phyloP scores from a whole-genome alignment of 2,329 filamentous ascomycete species.

The Cladophialophora immunda region DNA sequence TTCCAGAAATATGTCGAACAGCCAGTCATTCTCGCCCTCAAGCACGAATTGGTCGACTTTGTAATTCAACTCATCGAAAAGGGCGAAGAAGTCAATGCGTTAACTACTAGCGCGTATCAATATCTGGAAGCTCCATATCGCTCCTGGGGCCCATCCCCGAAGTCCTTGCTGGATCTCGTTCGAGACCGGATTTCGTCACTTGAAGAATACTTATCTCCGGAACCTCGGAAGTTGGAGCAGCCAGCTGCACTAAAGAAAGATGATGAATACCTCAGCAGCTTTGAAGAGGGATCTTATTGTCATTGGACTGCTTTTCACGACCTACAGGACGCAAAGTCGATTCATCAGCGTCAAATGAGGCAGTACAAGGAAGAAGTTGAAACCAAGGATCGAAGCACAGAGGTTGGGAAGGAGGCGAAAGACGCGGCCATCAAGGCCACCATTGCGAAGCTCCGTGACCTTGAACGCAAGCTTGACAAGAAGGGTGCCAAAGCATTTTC shows the following conservation, averaged over 20 bases:
- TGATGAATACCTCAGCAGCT: conserved; percentile 57
- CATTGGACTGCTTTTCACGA: conserved; percentile 60
- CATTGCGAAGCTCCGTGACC: conserved; percentile 61
- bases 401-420: conserved; percentile 60
- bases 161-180: conserved; percentile 69
- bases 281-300: conserved; percentile 67
- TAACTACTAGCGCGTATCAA: conserved; percentile 55
- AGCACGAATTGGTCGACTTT: conserved; percentile 58
- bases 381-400: conserved; percentile 34
- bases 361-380: conserved; percentile 50
- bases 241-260: conserved; percentile 50
- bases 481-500: conserved; percentile 72
- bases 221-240: conserved; percentile 16
- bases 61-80: conserved; percentile 67
- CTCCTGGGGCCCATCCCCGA: conserved; percentile 34
- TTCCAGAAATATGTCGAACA: conserved; percentile 65
- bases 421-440: conserved; percentile 61
- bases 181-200: conserved; percentile 62
- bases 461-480: conserved; percentile 64
- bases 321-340: conserved; percentile 48
- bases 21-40: conserved; percentile 70
- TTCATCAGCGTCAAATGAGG: conserved; percentile 40
- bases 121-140: conserved; percentile 33
- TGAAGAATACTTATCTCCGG: conserved; percentile 51
- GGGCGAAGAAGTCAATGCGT: conserved; percentile 71